Evolutionary conservation across 2,329 filamentous ascomycete genomes (phyloP), one percentile per base, ranked within the genome.

Genomic region (Talaromyces rugulosus): DNA sequence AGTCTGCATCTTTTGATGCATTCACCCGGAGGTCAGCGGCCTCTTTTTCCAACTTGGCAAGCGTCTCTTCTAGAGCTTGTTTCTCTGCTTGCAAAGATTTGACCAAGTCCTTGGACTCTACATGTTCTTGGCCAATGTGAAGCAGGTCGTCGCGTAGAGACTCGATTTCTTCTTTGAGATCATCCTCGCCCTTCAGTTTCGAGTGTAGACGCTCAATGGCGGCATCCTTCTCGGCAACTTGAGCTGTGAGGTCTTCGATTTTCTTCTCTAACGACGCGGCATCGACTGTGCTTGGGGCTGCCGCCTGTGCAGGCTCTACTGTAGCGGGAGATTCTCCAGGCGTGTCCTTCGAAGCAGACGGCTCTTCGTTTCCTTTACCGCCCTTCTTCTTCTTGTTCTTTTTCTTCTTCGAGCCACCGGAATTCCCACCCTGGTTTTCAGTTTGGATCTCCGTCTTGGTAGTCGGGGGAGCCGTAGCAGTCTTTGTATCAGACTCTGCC

Each of bases 311-410:
- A 5, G 47, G 18, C 31, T 60, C 50, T 6, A 40, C 23, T 52
- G 31, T 34, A 55, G 31, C 36, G 14, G 59, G 3, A 18, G 33
- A 36, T 23, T 42, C 47, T 33, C 66, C 66, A 14, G 64, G 51
- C 30, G 65, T 18, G 51, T 67, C 66, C 7, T 66, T 59, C 59
- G 69, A 58, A 64, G 72, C 70, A 11, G 66, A 57, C 14, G 70
- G 56, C n/a, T 77, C 75, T 8, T 80, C 75, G 6, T 75, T 73
- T 6, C 74, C 74, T 65, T 84, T 86, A 34, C 82, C 85, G 18
- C 85, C 86, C 80, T 93, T 94, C 77, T 88, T 90, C 83, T 96
- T 96, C 81, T 94, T 96, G 73, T 91, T 91, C 66, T 92, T 96
- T 75, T 91, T 93, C 76, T 91, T 96, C 78, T 92, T 94, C 63